These are phyloP conservation scores for Tetrahymena elliotti DNA, from an alignment of 73 alveolate species.

Conservation along the genomic window DNA sequence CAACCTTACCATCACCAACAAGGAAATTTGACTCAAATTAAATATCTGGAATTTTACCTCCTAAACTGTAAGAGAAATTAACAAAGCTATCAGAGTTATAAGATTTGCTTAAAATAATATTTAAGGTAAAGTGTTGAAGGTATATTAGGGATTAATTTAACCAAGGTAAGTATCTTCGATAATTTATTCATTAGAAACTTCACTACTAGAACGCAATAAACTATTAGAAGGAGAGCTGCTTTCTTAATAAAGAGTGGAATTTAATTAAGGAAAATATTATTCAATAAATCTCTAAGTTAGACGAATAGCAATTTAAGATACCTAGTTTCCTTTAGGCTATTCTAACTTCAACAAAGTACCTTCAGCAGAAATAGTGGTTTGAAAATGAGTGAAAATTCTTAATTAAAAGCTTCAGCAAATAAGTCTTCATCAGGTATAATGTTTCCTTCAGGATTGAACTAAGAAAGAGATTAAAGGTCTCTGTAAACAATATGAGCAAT, in stretches of 20 bases:
- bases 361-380: neutral
- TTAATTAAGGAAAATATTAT: neutral
- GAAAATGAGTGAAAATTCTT: neutral
- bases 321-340: neutral
- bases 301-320: neutral
- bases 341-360: neutral
- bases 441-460: neutral
- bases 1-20: neutral
- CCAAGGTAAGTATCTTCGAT: neutral
- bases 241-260: neutral
- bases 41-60: neutral
- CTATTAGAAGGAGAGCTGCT: neutral
- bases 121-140: neutral
- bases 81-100: neutral
- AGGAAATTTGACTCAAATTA: neutral
- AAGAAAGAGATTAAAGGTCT: neutral
- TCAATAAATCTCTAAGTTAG: neutral
- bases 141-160: neutral
- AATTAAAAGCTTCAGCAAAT: neutral
- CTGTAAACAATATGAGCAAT: neutral
- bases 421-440: neutral
- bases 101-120: neutral
- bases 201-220: neutral
- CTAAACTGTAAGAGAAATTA: neutral
- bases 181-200: neutral